A percentile compares a stretch with the other conserved stretches of the same genome.
phyloP scores from a whole-genome alignment of 2,329 filamentous ascomycete species.

The Aspergillus japonicus region DNA sequence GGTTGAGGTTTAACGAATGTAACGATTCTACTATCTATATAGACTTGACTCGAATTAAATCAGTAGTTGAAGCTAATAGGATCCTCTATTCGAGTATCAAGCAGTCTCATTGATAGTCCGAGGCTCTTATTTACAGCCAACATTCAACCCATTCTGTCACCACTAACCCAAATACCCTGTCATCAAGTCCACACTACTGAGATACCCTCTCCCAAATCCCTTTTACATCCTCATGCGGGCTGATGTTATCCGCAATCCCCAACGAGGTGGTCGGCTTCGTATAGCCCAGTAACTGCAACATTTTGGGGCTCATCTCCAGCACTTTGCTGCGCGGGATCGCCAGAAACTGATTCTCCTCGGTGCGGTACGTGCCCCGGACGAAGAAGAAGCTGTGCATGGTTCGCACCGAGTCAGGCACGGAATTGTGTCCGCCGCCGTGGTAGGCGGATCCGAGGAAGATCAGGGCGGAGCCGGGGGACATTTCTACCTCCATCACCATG shows the following conservation, averaged over 20 bases:
- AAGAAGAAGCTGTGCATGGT: conserved; percentile 35
- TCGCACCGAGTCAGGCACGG: conserved; percentile 22
- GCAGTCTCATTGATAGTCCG: too few species aligned
- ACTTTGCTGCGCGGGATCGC: conserved; percentile 31
- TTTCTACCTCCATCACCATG: conserved; percentile 24
- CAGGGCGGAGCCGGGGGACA: conserved; percentile 37
- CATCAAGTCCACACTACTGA: background rate
- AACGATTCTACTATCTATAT: too few species aligned
- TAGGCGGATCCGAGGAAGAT: conserved; percentile 36
- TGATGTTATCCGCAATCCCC: conserved; percentile 34
- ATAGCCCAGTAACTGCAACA: conserved; percentile 35
- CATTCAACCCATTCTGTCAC: too few species aligned
- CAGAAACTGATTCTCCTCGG: conserved; percentile 38
- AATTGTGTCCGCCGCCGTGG: conserved; percentile 36
- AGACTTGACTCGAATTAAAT: too few species aligned
- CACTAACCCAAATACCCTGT: too few species aligned
- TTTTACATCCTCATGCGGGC: conserved; percentile 17
- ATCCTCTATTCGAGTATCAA: too few species aligned
- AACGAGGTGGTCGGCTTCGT: conserved; percentile 32
- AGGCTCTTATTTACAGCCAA: too few species aligned
- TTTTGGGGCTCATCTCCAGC: conserved; percentile 32
- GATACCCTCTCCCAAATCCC: conserved; percentile 12
- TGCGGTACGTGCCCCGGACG: conserved; percentile 27
- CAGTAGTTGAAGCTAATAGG: too few species aligned
- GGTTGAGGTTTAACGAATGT: too few species aligned